Evolutionary conservation across 495 filamentous ascomycete species (phyloP), one percentile per base, ranked within the genome.

Genomic region (Hyaloscypha variabilis): DNA sequence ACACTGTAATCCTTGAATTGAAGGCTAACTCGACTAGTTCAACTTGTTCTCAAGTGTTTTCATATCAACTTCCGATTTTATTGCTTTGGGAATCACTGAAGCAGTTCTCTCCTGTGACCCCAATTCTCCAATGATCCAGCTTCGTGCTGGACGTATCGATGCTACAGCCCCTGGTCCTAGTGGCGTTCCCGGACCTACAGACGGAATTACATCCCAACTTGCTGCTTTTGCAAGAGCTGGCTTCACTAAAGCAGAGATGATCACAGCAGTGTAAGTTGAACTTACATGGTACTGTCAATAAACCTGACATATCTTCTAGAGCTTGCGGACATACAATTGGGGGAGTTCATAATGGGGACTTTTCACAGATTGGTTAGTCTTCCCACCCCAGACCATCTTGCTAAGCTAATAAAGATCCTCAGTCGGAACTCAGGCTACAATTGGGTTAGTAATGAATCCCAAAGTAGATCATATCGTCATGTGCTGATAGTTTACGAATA

Each of bases 81-180:
- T 28, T 23, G 23, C 2, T 13, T 52, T 58, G 23, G 76, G 77
- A 17, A 65, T 75, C 2, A 72, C 72, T 49, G 65, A 70, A 25
- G 67, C 73, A 6, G 68, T 74, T 29, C 68, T 71, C 19, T 64
- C 69, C 6, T 79, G 77, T 62, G 74, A 74, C 24, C 17, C 29
- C 14, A 59, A 6, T 11, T 55, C 42, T 36, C 55, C 49, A 25
- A 13, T 1, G n/a, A 63, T 83, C 8, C 73, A 75, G 17, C 71
- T 79, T 28, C 71, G 72, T 34, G 76, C 65, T 60, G 80, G 80
- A 6, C 70, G 78, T 24, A 70, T 76, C 2, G 80, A 83, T 71
- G 80, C 78, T 55, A 76, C 75, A 24, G 74, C 62, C 28, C 72
- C 78, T 25, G 80, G 79, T 8, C 71, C 74, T 46, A 23, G 68